Conservation (phyloP, 2,329 filamentous ascomycete genomes). For the Cercospora sp. region DNA sequence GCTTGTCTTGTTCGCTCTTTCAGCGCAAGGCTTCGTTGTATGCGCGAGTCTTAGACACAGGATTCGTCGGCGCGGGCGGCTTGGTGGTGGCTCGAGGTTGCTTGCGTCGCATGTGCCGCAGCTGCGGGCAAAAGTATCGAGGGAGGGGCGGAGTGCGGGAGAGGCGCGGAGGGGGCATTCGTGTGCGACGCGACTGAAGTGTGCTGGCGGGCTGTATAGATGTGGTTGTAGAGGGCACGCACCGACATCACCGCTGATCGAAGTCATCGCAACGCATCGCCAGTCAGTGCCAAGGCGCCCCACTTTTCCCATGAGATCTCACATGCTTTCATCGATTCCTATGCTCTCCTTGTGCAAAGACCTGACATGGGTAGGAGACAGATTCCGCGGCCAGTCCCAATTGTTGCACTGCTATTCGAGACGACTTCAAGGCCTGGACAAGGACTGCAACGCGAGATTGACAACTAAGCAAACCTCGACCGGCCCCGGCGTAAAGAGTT, state of each 20-base stretch:
- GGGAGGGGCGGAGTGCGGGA: not conserved
- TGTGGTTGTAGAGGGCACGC: not conserved
- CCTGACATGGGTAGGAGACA: not conserved
- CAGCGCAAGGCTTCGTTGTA: not conserved
- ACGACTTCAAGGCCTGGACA: not conserved
- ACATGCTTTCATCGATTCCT: not conserved
- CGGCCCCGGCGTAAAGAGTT: not conserved
- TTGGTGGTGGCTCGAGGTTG: not conserved
- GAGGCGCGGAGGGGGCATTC: slow-evolving; percentile 3
- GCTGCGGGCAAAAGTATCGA: not conserved
- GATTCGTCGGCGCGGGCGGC: not conserved
- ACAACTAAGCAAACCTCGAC: not conserved
- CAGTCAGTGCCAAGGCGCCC: not conserved
- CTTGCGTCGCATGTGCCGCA: not conserved
- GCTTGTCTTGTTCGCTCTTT: slow-evolving; percentile 7
- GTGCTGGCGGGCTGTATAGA: not conserved
- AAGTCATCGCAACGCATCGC: not conserved
- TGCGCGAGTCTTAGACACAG: not conserved
- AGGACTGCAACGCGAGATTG: not conserved
- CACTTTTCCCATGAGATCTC: not conserved
- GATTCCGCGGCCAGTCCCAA: slow-evolving; percentile 2
- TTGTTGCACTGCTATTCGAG: not conserved
- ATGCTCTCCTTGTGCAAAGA: not conserved
- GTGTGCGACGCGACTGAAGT: slow-evolving; percentile 1
- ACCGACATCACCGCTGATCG: slow-evolving; percentile 1